phyloP scores from a whole-genome alignment of 371 early-diverging fungal species.

The Coemansia sp. region DNA sequence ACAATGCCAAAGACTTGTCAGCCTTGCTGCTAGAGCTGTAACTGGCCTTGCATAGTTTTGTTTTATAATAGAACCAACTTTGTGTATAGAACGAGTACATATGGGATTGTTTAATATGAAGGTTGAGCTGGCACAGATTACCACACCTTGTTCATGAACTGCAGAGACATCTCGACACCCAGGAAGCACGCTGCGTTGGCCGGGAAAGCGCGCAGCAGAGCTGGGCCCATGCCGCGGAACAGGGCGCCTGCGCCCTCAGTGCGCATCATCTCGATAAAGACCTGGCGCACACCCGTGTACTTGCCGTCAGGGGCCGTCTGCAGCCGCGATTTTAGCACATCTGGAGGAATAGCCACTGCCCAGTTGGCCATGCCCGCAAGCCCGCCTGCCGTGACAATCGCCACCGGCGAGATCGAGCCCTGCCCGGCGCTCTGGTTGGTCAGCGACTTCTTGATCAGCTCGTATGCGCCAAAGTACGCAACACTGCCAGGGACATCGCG shows the following conservation, averaged over 20 bases:
- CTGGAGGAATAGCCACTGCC: conserved; percentile 74
- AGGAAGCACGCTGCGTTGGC: conserved; percentile 87
- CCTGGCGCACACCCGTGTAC: conserved; percentile 77
- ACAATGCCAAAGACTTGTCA: not conserved
- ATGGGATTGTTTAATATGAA: not conserved
- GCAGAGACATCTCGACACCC: conserved; percentile 66
- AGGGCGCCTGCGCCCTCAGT: conserved; percentile 89
- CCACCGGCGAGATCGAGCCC: conserved; percentile 66
- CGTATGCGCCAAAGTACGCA: conserved; percentile 97
- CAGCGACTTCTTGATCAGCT: conserved; percentile 77
- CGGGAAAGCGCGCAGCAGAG: conserved; percentile 93
- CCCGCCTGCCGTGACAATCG: conserved; percentile 95
- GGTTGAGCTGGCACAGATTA: conserved; percentile 23
- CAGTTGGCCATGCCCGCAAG: conserved; percentile 60
- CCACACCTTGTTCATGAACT: conserved; percentile 67
- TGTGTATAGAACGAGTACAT: not conserved
- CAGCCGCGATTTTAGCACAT: conserved; percentile 95
- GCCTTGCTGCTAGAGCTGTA: not conserved
- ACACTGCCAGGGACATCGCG: conserved; percentile 94
- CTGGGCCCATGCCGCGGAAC: conserved; percentile 95
- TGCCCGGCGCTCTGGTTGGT: conserved; percentile 71
- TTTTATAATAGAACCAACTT: not conserved
- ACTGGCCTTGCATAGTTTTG: too few relatives aligned
- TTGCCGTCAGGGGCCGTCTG: conserved; percentile 94
- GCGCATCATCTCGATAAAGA: conserved; percentile 78